Percentiles rank a stretch among this genome's conserved stretches.
These are phyloP conservation scores for Astragalus membranaceus DNA, from an alignment of 306 rosid species.

Conservation along the genomic window DNA sequence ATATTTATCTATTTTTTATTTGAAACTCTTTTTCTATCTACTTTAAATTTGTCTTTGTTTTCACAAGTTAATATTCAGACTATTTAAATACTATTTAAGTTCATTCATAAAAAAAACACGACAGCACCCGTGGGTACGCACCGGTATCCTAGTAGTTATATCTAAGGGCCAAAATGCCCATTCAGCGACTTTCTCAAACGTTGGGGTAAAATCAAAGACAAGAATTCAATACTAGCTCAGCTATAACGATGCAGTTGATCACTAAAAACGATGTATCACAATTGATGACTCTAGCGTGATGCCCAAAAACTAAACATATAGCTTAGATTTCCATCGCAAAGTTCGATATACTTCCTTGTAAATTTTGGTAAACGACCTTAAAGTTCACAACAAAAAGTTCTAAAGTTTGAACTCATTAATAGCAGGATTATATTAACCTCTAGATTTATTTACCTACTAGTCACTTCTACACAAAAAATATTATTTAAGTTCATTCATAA, in stretches of 20 bases:
- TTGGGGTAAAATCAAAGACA: not conserved
- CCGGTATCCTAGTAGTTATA: no score
- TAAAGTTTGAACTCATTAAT: not conserved
- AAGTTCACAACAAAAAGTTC: not conserved
- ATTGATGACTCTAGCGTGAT: not conserved
- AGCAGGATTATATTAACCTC: not conserved
- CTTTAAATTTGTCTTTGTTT: no score
- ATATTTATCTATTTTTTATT: no score
- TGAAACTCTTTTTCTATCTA: no score
- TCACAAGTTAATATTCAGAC: no score
- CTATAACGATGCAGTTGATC: not conserved
- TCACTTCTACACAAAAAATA: conserved; percentile 12
- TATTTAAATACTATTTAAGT: no score
- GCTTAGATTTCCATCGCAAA: not conserved
- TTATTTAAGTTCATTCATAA: no score
- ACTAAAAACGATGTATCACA: not conserved
- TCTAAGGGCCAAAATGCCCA: not conserved
- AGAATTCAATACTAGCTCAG: not conserved
- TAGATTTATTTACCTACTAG: not conserved
- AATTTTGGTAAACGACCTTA: not conserved
- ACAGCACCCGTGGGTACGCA: no score
- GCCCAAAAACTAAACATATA: not conserved
- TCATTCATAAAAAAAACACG: no score
- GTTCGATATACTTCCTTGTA: not conserved
- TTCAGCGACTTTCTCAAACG: not conserved